Conservation (phyloP, 2,329 filamentous ascomycete species). For the Thelonectria discophora region DNA sequence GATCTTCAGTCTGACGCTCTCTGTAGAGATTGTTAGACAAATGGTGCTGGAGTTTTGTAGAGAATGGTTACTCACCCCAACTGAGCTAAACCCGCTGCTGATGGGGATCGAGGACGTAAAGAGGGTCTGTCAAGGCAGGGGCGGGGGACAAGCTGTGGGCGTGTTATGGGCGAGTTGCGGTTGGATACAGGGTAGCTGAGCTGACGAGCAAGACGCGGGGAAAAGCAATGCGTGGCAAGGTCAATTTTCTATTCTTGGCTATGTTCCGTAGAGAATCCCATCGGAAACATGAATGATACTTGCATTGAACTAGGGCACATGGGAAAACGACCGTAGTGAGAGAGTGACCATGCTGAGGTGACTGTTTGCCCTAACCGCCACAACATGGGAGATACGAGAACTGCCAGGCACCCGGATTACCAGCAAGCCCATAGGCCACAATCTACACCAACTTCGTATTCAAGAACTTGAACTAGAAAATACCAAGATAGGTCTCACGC, state of each 20-base stretch:
- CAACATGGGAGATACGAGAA: neutral
- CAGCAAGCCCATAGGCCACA: neutral
- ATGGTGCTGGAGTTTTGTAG: slow-evolving; percentile 25
- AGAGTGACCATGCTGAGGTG: too few relatives aligned
- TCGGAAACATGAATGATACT: too few relatives aligned
- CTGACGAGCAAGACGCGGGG: too few relatives aligned
- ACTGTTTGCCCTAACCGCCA: too few relatives aligned
- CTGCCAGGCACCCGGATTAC: neutral
- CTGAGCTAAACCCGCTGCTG: slow-evolving; percentile 44
- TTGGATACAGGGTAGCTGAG: too few relatives aligned
- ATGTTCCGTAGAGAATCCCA: too few relatives aligned
- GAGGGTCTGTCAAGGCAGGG: neutral
- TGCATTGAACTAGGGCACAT: too few relatives aligned
- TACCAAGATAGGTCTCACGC: neutral
- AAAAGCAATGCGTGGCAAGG: too few relatives aligned
- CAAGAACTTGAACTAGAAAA: neutral
- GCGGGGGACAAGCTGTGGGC: too few relatives aligned
- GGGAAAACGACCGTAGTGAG: too few relatives aligned
- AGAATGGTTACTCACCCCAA: slow-evolving; percentile 38
- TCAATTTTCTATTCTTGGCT: too few relatives aligned
- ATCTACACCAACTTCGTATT: neutral
- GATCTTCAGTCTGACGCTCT: slow-evolving; percentile 39
- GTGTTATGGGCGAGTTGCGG: too few relatives aligned
- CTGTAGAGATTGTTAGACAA: slow-evolving; percentile 30
- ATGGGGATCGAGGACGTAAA: neutral